These are phyloP conservation scores for Coffea eugenioides DNA, from an alignment of 257 asterid species.

Conservation along the genomic window DNA sequence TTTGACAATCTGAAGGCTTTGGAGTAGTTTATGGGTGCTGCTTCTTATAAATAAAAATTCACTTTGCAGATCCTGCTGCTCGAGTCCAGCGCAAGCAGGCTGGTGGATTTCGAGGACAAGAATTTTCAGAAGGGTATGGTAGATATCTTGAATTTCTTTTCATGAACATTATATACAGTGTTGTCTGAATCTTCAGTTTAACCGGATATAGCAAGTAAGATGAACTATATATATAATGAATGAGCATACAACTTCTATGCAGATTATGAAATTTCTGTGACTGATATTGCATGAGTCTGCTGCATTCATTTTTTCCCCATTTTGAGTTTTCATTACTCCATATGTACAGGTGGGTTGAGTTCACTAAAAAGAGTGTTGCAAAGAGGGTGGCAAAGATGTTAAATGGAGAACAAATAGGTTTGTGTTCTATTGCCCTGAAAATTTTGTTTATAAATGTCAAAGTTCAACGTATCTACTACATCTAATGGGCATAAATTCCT, in stretches of 20 bases:
- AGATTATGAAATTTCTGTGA: not conserved
- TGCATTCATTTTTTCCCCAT: not conserved
- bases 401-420: constrained; percentile 82
- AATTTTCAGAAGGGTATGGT: constrained; percentile 82
- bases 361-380: constrained; percentile 71
- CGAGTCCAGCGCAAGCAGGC: constrained; percentile 58
- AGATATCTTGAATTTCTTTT: not conserved
- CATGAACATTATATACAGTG: too few species aligned
- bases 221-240: not conserved
- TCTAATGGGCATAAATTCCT: too few species aligned
- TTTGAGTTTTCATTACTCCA: constrained; percentile 5
- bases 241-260: not conserved
- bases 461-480: too few species aligned
- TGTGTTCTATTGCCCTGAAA: not conserved
- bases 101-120: constrained; percentile 80
- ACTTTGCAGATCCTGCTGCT: constrained; percentile 48
- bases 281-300: not conserved
- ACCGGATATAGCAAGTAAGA: not conserved
- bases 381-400: constrained; percentile 77
- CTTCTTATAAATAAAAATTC: not conserved
- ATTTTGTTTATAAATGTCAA: not conserved
- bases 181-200: not conserved
- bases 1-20: not conserved
- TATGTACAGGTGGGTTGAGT: constrained; percentile 87
- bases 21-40: not conserved